Evolutionary conservation across 2,329 filamentous ascomycete genomes (phyloP).

Genomic region (Fusarium algeriense): DNA sequence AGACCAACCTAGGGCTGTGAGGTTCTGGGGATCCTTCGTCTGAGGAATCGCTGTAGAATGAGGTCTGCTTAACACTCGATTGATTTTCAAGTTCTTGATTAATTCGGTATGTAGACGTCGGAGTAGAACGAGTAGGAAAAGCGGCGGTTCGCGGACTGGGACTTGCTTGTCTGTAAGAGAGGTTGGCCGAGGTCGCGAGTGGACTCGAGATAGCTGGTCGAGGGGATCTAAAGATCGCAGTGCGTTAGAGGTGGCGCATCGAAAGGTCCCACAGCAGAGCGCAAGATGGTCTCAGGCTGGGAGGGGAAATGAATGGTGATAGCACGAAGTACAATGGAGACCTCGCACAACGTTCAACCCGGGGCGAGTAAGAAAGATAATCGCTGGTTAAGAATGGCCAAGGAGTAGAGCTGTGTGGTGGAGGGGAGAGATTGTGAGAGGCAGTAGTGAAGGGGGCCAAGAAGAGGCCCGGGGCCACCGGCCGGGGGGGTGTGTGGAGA

Average conservation of each 20-base stretch:
- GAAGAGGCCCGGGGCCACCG: slow-evolving; percentile 40
- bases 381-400: slow-evolving; percentile 30
- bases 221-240: slow-evolving; percentile 57
- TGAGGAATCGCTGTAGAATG: slow-evolving; percentile 55
- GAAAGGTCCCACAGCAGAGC: slow-evolving; percentile 46
- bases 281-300: slow-evolving; percentile 31
- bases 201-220: slow-evolving; percentile 64
- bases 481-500: slow-evolving; percentile 42
- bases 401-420: slow-evolving; percentile 32
- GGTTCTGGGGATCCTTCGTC: slow-evolving; percentile 52
- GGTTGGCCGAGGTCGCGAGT: slow-evolving; percentile 59
- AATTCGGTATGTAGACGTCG: slow-evolving; percentile 37
- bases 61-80: slow-evolving; percentile 43
- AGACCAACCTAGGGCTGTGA: slow-evolving; percentile 51
- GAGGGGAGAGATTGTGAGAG: slow-evolving; percentile 44
- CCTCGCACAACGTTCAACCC: slow-evolving; percentile 44
- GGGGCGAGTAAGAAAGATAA: slow-evolving; percentile 30
- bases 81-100: slow-evolving; percentile 33
- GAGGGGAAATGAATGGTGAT: slow-evolving; percentile 40
- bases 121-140: slow-evolving; percentile 46
- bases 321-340: slow-evolving; percentile 36
- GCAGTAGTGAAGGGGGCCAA: slow-evolving; percentile 39
- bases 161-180: slow-evolving; percentile 58
- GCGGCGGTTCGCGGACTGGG: slow-evolving; percentile 52
- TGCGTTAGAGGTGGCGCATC: slow-evolving; percentile 31